Base-by-base conservation (phyloP, 495 filamentous ascomycete species). In the Margaritispora aquatica region DNA sequence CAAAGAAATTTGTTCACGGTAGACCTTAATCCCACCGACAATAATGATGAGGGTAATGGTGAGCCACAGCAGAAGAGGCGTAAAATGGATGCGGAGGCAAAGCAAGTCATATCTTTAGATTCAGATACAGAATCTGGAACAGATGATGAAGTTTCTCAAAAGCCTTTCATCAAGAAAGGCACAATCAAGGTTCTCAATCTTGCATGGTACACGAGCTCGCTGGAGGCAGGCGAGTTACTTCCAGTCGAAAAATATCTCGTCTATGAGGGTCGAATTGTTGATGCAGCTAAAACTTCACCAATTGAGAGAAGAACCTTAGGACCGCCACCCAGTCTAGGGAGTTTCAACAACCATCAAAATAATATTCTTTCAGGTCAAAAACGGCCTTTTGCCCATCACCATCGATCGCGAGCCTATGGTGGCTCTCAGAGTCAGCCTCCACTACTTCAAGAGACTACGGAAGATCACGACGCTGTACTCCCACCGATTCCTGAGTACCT, bases 401-500 rank as follows among this genome's bases (percentile, higher is more conserved):
- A 26, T 5, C 23, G 62, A 54, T 48, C 41, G 26, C 38, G 22
- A 7, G 24, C 57, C 49, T 31, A 57, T 62, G 24, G 9, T 0
- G 38, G 29, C 24, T 17, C 13, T 27, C 26, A 13, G 10, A 58
- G 50, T 36, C 60, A 41, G 21, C 23, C 79, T 34, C 71, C 70
- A 20, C 74, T 90, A 1, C 70, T 85, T 19, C 78, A 83, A 15
- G 74, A 87, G 64, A 85, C 87, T 1, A 93, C 90, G 0, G 90
- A 95, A 47, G 76, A 90, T 41, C 85, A 91, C 1, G 76, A 55
- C 24, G 36, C 50, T 0, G 61, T 66, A 15, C 73, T 81, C 58
- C 88, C 75, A 46, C 82, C 71, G n/a, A 74, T 79, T 51, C 92
- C 92, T 15, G 78, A 84, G 2, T 96, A 85, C 77, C 80, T 95